phyloP scores from a whole-genome alignment of 192 early-diverging fungal genomes.

The Coemansia asiatica region DNA sequence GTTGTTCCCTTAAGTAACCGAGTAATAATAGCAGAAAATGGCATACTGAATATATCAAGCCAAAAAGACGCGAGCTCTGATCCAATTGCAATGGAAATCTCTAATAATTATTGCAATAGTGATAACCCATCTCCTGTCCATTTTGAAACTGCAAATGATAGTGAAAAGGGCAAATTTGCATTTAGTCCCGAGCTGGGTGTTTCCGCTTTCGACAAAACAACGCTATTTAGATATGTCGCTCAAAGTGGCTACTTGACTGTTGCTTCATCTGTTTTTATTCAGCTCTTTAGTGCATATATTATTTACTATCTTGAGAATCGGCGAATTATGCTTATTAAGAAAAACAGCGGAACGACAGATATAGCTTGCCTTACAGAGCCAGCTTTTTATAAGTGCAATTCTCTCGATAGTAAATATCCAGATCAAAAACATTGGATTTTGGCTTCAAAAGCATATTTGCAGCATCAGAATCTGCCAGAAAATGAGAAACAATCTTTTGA shows the following conservation, averaged over 20 bases:
- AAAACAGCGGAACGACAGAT: neutral
- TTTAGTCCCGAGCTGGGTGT: neutral
- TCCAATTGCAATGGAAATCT: too few relatives aligned
- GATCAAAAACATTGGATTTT: neutral
- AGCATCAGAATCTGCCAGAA: neutral
- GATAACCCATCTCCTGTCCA: neutral
- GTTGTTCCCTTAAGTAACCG: conserved; percentile 34
- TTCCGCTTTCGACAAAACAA: neutral
- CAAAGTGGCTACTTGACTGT: neutral
- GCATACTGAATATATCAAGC: neutral
- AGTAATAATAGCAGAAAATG: conserved; percentile 16
- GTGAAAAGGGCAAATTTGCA: neutral
- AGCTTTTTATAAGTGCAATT: neutral
- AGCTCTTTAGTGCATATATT: neutral
- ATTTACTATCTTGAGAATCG: neutral
- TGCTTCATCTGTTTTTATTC: neutral
- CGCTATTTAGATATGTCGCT: neutral
- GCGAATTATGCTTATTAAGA: neutral
- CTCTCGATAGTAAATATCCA: neutral
- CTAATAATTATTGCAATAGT: neutral
- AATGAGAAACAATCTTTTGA: neutral
- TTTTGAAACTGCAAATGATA: neutral
- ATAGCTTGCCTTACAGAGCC: neutral
- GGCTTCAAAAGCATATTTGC: neutral
- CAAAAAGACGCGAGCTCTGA: neutral